phyloP scores from a whole-genome alignment of 2,329 filamentous ascomycete species.

The Aspergillus proliferans region DNA sequence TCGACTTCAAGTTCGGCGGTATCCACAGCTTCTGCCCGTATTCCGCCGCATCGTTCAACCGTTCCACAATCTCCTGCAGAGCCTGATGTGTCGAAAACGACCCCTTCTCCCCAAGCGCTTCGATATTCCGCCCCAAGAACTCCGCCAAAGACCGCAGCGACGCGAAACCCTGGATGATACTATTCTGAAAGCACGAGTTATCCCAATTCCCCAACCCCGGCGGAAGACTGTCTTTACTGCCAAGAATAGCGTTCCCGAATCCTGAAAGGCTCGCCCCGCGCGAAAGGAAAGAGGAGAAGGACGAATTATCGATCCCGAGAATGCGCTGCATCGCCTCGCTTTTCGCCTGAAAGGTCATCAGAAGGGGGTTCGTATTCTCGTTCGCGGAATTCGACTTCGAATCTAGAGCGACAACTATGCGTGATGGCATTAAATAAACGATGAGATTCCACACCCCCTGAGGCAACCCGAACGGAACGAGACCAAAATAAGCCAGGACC shows the following conservation, averaged over 20 bases:
- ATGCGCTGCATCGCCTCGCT: constrained; percentile 59
- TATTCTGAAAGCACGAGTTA: constrained; percentile 98
- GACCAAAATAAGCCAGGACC: constrained; percentile 24
- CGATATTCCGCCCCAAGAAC: constrained; percentile 53
- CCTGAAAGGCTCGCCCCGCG: constrained; percentile 50
- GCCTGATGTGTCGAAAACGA: constrained; percentile 45
- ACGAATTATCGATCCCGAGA: constrained; percentile 54
- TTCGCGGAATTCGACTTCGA: constrained; percentile 38
- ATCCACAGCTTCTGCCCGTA: constrained; percentile 78
- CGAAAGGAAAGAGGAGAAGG: constrained; percentile 54
- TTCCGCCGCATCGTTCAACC: constrained; percentile 63
- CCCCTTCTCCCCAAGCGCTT: constrained; percentile 30
- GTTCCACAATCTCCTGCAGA: constrained; percentile 61
- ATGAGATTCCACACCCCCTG: constrained; percentile 33
- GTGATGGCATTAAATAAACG: constrained; percentile 35
- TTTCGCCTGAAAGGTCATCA: constrained; percentile 47
- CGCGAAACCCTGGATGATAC: constrained; percentile 77
- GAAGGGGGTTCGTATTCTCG: constrained; percentile 32
- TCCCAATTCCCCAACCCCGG: constrained; percentile 80
- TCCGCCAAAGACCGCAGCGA: constrained; percentile 63
- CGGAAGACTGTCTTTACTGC: constrained; percentile 30
- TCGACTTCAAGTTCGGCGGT: constrained; percentile 72
- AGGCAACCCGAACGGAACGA: constrained; percentile 23
- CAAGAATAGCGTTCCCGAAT: constrained; percentile 43
- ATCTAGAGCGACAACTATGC: constrained; percentile 44